Percentiles rank a stretch among this genome's conserved stretches.
These are phyloP conservation scores for Epichloe elymi DNA, from an alignment of 2,329 filamentous ascomycete genomes.

Conservation along the genomic window DNA sequence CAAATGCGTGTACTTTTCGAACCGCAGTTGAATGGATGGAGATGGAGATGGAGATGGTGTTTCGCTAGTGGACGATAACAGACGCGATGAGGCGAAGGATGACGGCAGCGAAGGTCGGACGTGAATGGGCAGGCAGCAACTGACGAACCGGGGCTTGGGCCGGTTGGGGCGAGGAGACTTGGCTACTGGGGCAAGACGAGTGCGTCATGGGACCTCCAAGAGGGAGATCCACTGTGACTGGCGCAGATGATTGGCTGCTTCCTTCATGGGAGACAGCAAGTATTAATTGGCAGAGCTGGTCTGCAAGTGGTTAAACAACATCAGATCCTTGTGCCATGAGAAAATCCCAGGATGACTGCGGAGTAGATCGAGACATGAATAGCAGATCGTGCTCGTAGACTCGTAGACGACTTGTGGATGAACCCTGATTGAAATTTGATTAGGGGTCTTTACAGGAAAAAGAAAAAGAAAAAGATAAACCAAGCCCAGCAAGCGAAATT, in stretches of 20 bases:
- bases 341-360: too few relatives aligned
- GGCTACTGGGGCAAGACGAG: background rate
- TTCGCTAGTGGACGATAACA: background rate
- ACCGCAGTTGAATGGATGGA: background rate
- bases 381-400: too few relatives aligned
- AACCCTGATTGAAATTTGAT: too few relatives aligned
- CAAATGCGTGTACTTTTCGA: background rate
- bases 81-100: slow-evolving; percentile 1
- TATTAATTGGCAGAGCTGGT: background rate
- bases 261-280: background rate
- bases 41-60: background rate
- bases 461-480: too few relatives aligned
- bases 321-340: too few relatives aligned
- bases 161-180: slow-evolving; percentile 10
- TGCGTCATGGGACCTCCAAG: slow-evolving; percentile 24
- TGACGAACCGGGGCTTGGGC: background rate
- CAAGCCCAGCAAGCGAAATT: too few relatives aligned
- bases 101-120: slow-evolving; percentile 1
- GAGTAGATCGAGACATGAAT: too few relatives aligned
- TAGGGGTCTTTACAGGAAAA: too few relatives aligned
- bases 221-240: background rate
- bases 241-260: background rate
- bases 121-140: background rate
- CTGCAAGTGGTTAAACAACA: background rate
- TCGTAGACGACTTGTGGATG: too few relatives aligned